Percentiles rank a stretch among this genome's conserved stretches.
These are phyloP conservation scores for Candida peoriensis DNA, from an alignment of 805 yeast genomes.

Conservation along the genomic window DNA sequence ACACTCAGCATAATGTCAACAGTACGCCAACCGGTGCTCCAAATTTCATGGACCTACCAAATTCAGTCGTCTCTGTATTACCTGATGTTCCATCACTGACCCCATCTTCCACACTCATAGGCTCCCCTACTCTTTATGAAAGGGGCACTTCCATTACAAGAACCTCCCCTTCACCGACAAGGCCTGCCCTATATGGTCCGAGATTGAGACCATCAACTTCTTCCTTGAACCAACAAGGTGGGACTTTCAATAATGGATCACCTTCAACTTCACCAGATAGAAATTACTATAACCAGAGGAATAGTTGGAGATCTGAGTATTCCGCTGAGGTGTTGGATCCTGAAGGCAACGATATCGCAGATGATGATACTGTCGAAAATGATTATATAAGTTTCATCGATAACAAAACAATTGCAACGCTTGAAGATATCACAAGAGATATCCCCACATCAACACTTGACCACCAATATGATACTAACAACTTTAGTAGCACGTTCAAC, in stretches of 20 bases:
- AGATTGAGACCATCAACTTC: constrained; percentile 13
- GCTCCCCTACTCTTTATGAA: neutral
- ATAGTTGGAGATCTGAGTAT: constrained; percentile 25
- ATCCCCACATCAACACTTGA: too few species aligned
- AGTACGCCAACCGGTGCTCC: constrained; percentile 1
- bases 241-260: too few species aligned
- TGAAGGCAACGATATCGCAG: constrained; percentile 10
- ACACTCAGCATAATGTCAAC: constrained; percentile 6
- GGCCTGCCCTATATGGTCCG: constrained; percentile 19
- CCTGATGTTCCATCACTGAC: constrained; percentile 21
- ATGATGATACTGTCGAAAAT: neutral
- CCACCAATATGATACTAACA: neutral
- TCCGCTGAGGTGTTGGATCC: constrained; percentile 13
- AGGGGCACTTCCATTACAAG: neutral
- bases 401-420: too few species aligned
- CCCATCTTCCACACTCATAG: constrained; percentile 6
- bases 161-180: constrained; percentile 18
- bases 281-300: constrained; percentile 23
- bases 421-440: neutral
- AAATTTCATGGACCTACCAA: constrained; percentile 10
- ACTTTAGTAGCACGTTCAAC: neutral
- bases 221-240: constrained; percentile 1
- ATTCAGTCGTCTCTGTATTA: constrained; percentile 13
- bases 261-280: constrained; percentile 23
- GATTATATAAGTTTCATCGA: neutral